A percentile compares a stretch with the other conserved stretches of the same genome.
These are phyloP conservation scores for Fomitopsis pinicola DNA, from an alignment of 1,284 basidiomycete species.

Conservation along the genomic window DNA sequence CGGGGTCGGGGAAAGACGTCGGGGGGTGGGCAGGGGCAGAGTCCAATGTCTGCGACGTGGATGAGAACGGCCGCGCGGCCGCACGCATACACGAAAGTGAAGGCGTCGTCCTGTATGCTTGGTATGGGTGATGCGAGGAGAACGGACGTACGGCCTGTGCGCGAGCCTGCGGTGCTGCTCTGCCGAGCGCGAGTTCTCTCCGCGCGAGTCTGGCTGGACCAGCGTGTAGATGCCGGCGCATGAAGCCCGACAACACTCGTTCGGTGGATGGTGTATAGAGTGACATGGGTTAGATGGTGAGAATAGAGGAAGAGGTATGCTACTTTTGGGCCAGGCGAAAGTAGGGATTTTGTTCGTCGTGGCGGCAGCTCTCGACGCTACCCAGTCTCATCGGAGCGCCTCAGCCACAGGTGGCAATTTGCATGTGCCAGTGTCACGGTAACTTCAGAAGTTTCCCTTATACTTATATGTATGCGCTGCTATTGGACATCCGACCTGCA, in stretches of 20 bases:
- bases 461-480: too few species aligned
- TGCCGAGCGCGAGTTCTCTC: not conserved
- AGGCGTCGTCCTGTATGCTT: not conserved
- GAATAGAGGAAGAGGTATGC: not conserved
- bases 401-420: not conserved
- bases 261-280: not conserved
- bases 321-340: not conserved
- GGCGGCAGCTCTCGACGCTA: not conserved
- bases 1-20: constrained; percentile 39
- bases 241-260: not conserved
- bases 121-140: not conserved
- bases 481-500: too few species aligned
- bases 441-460: too few species aligned
- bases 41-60: not conserved
- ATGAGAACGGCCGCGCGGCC: not conserved
- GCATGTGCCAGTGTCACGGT: too few species aligned
- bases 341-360: not conserved
- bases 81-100: not conserved
- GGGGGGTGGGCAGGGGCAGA: not conserved
- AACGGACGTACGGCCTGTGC: not conserved
- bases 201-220: not conserved
- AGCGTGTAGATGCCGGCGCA: not conserved
- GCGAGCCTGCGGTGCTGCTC: not conserved
- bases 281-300: not conserved
- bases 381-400: not conserved